Evolutionary conservation across 2,329 filamentous ascomycete species (phyloP).

Genomic region (Aspergillus hiratsukae): DNA sequence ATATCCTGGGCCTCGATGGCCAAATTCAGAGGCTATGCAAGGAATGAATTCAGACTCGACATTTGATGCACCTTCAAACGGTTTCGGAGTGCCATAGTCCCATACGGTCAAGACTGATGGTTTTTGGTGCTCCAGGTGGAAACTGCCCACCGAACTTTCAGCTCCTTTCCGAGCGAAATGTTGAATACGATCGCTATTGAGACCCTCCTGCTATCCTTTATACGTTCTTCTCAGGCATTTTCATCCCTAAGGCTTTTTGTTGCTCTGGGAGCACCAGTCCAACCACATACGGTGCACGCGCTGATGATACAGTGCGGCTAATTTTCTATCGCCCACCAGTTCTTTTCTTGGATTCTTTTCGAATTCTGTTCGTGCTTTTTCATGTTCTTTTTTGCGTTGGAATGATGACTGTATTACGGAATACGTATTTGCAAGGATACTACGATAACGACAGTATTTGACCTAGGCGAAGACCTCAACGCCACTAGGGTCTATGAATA

Average conservation of each 20-base stretch:
- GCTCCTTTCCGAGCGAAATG: background rate
- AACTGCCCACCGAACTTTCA: background rate
- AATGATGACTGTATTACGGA: background rate
- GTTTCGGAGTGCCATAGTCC: background rate
- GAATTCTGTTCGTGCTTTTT: background rate
- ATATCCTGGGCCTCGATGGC: slow-evolving; percentile 26
- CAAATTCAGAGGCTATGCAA: slow-evolving; percentile 18
- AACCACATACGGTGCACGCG: background rate
- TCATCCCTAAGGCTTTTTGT: background rate
- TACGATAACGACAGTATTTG: background rate
- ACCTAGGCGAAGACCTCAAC: background rate
- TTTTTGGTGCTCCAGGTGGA: background rate
- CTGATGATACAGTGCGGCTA: background rate
- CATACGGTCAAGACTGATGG: background rate
- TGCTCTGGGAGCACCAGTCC: background rate
- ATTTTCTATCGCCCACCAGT: background rate
- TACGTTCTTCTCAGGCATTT: background rate
- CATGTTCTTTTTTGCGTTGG: background rate
- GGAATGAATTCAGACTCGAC: slow-evolving; percentile 1
- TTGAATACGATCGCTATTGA: background rate
- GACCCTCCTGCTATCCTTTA: background rate
- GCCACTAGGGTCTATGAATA: background rate
- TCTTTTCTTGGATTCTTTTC: background rate
- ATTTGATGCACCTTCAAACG: background rate
- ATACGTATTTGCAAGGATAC: background rate